phyloP scores from a whole-genome alignment of 495 filamentous ascomycete species.

The Hypoxylon perforatum region DNA sequence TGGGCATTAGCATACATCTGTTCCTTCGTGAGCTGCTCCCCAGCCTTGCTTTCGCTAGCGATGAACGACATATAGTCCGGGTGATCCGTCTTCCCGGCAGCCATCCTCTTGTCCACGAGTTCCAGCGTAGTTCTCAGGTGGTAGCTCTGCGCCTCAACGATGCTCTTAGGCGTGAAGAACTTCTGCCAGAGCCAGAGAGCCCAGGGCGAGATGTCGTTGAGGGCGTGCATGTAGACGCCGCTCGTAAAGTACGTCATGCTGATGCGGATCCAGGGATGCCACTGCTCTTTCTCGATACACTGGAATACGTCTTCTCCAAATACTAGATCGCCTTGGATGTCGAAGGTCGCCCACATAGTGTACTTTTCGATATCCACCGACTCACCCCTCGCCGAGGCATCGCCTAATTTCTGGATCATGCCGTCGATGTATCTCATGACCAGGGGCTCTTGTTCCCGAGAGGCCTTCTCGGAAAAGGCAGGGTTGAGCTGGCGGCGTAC shows the following conservation, averaged over 20 bases:
- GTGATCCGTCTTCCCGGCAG: constrained; percentile 25
- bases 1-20: constrained; percentile 48
- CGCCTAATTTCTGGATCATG: constrained; percentile 52
- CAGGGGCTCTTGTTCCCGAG: constrained; percentile 56
- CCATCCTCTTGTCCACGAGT: constrained; percentile 39
- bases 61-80: constrained; percentile 56
- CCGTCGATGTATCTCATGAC: constrained; percentile 56
- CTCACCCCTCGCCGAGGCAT: constrained; percentile 28
- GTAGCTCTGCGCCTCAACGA: constrained; percentile 11
- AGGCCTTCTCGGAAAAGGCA: constrained; percentile 61
- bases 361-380: constrained; percentile 56
- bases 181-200: constrained; percentile 32
- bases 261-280: constrained; percentile 50
- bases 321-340: constrained; percentile 69
- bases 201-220: constrained; percentile 37
- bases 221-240: constrained; percentile 32
- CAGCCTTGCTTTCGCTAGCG: constrained; percentile 25
- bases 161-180: constrained; percentile 18
- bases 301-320: constrained; percentile 67
- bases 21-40: constrained; percentile 36
- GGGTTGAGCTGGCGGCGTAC: constrained; percentile 57
- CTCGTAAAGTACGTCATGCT: constrained; percentile 41
- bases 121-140: constrained; percentile 30
- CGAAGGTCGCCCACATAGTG: constrained; percentile 69
- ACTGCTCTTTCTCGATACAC: constrained; percentile 50